These are phyloP conservation scores for Jackrogersella multiformis DNA, from an alignment of 495 filamentous ascomycete species.

Conservation along the genomic window DNA sequence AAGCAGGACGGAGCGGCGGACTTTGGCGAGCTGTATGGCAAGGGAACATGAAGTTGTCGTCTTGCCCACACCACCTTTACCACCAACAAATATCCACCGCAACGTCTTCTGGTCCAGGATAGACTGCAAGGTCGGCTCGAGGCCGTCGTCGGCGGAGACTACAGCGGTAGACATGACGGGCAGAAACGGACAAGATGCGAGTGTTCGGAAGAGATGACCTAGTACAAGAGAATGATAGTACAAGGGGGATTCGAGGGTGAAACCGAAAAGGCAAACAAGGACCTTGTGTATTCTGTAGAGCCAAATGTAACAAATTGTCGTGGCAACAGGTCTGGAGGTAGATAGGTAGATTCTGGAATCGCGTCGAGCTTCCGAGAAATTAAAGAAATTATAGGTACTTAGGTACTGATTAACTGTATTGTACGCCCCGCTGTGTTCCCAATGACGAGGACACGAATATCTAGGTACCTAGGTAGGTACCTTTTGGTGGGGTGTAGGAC, in stretches of 20 bases:
- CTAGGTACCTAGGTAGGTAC: neutral
- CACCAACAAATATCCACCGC: conserved; percentile 99
- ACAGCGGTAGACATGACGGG: conserved; percentile 68
- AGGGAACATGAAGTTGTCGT: conserved; percentile 98
- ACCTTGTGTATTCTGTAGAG: conserved; percentile 1
- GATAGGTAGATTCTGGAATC: conserved; percentile 39
- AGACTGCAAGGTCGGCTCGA: conserved; percentile 93
- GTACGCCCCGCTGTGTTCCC: conserved; percentile 21
- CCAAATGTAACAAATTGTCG: conserved; percentile 44
- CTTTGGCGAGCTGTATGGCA: conserved; percentile 96
- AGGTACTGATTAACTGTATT: no score
- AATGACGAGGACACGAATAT: neutral
- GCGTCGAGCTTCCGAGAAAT: conserved; percentile 26
- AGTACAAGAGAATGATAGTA: neutral
- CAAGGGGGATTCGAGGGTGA: conserved; percentile 14
- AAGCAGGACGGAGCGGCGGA: conserved; percentile 92
- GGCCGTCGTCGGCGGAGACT: conserved; percentile 72
- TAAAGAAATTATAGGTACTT: neutral
- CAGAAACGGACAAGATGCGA: neutral
- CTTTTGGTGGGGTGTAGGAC: conserved; percentile 17
- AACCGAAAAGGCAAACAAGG: neutral
- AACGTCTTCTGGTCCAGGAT: conserved; percentile 93
- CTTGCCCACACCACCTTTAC: conserved; percentile 99
- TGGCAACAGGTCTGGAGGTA: conserved; percentile 32
- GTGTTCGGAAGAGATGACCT: neutral